Percentiles rank a stretch among this genome's conserved stretches.
phyloP scores from a whole-genome alignment of 805 yeast genomes.

The Lipomyces orientalis region DNA sequence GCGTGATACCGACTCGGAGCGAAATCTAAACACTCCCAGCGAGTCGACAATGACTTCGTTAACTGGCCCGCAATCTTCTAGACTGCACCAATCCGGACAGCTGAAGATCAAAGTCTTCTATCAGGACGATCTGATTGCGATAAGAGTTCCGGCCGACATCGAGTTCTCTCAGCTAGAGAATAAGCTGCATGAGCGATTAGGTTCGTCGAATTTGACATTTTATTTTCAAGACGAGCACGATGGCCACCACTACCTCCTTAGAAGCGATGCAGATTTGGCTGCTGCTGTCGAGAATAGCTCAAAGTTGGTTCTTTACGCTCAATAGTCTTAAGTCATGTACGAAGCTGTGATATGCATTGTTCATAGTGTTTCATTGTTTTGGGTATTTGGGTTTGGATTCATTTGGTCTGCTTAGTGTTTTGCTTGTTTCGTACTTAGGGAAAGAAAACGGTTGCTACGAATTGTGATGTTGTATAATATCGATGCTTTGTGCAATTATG shows the following conservation, averaged over 20 bases:
- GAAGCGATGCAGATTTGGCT: slow-evolving; percentile 49
- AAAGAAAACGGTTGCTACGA: not conserved
- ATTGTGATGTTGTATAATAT: not conserved
- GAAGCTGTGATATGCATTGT: not conserved
- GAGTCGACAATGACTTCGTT: slow-evolving; percentile 9
- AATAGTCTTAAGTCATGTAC: slow-evolving; percentile 6
- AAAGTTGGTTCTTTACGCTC: slow-evolving; percentile 33
- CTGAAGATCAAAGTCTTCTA: slow-evolving; percentile 49
- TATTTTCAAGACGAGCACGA: slow-evolving; percentile 42
- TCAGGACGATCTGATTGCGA: slow-evolving; percentile 48
- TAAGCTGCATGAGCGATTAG: slow-evolving; percentile 45
- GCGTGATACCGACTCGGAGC: slow-evolving; percentile 26
- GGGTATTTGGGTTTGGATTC: not conserved
- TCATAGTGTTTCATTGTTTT: not conserved
- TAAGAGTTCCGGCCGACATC: slow-evolving; percentile 46
- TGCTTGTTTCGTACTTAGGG: not conserved
- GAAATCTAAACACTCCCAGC: slow-evolving; percentile 13
- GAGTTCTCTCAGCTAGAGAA: slow-evolving; percentile 43
- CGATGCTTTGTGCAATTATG: not conserved
- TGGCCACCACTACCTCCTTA: slow-evolving; percentile 39
- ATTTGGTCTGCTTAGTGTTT: not conserved
- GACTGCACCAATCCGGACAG: slow-evolving; percentile 10
- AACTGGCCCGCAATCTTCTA: slow-evolving; percentile 12
- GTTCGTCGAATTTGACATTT: slow-evolving; percentile 40
- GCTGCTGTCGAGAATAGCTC: slow-evolving; percentile 38